Evolutionary conservation across 495 filamentous ascomycete genomes (phyloP), one percentile per base, ranked within the genome.

Genomic region (Aspergillus mulundensis): DNA sequence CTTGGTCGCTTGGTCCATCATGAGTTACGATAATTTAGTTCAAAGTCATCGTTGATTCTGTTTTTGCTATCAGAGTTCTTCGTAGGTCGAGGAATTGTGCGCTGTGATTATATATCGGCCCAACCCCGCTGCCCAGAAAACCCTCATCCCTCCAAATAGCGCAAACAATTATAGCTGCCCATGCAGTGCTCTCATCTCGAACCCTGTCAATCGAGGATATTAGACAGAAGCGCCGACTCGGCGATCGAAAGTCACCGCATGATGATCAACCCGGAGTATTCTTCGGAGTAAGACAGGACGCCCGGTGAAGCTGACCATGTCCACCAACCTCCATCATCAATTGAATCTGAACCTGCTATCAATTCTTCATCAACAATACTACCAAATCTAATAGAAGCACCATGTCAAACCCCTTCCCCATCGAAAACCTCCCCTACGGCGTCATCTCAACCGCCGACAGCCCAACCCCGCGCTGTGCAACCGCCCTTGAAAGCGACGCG

Each of bases 341-440:
- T n/a, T n/a, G n/a, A n/a, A n/a, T n/a, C n/a, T n/a, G n/a, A n/a
- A n/a, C n/a, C n/a, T n/a, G n/a, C n/a, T n/a, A n/a, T n/a, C n/a
- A n/a, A n/a, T n/a, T n/a, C n/a, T n/a, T n/a, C n/a, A n/a, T n/a
- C n/a, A n/a, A n/a, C n/a, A n/a, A n/a, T n/a, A n/a, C n/a, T n/a
- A n/a, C n/a, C n/a, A n/a, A n/a, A 38, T 3, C 10, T 24, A 1
- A 32, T 12, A 11, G n/a, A 32, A 28, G 5, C 21, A 53, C 32
- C 14, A 54, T 53, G 48, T 18, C 39, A 2, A 48, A 73, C 19
- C 77, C 81, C 54, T 95, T 95, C 74, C 88, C 88, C 24, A 73
- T 95, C 24, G 73, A 81, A 56, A 94, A 94, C 69, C 82, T 95
- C 52, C 90, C 90, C 14, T 91, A 92, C 68, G 89, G 90, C 53